Evolutionary conservation across 2,329 filamentous ascomycete genomes (phyloP), one percentile per base, ranked within the genome.

Genomic region (Cryphonectria japonica): DNA sequence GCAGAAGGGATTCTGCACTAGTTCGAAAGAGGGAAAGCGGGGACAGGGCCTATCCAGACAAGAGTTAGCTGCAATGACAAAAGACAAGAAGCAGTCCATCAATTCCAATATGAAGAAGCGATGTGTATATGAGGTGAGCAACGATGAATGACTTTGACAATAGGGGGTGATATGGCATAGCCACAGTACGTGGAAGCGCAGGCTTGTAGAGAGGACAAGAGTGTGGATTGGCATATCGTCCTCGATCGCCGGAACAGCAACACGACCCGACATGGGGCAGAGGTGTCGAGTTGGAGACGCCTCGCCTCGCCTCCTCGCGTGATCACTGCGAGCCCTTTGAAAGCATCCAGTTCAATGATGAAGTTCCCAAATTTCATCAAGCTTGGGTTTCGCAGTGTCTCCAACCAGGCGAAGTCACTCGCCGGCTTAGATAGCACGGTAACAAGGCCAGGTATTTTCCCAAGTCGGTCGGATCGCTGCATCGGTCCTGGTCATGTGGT

Each of bases 1-100:
- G 54, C 65, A 67, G 39, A 67, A 64, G 41, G 4, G 22, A 34
- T 39, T 34, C n/a, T 3, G 8, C 67, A 43, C 71, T 73, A 73
- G 64, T 64, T 67, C 67, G 1, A 52, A 37, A 57, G 4, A 2
- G 50, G 63, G 14, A 69, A 66, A 62, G 43, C 34, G 50, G 59
- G 64, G 46, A 19, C 26, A 66, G 41, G 8, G 46, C 61, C 69
- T 71, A 72, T 65, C 66, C 46, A 57, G 54, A 65, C 19, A 52
- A 67, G 67, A 71, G 63, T 73, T 69, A 71, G 69, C 69, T 34
- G 57, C 71, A 66, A 39, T 57, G 63, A 64, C 57, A 64, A 57
- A 60, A 54, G 52, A n/a, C 9, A 54, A 54, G 61, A 46, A 61
- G 26, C 26, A 13, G 63, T 50, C 41, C 54, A 54, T 64, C 54